These are phyloP conservation scores for Paragyromitra xinjiangensis DNA, from an alignment of 495 filamentous ascomycete species.

Conservation along the genomic window DNA sequence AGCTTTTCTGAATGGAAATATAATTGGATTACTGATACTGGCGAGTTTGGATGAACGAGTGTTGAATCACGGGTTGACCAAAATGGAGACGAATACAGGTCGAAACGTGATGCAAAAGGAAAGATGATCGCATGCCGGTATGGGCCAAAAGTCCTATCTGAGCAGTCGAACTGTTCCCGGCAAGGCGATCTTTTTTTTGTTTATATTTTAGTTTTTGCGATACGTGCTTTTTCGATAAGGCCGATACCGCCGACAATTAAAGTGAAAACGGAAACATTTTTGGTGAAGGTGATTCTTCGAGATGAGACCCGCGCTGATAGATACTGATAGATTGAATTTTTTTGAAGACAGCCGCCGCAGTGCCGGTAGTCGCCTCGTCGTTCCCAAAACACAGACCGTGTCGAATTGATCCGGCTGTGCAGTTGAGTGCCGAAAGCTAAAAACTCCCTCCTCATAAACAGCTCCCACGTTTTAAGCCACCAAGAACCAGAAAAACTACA, in stretches of 20 bases:
- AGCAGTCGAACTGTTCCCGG: conserved; percentile 35
- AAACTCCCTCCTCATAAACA: conserved; percentile 47
- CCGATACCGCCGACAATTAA: conserved; percentile 48
- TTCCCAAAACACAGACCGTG: conserved; percentile 47
- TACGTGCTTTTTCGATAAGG: conserved; percentile 48
- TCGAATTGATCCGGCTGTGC: conserved; percentile 50
- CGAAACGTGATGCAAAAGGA: conserved; percentile 34
- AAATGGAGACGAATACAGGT: conserved; percentile 38
- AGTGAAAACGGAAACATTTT: conserved; percentile 47
- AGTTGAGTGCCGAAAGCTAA: conserved; percentile 53
- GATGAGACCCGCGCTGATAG: conserved; percentile 41
- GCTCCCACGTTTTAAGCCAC: conserved; percentile 49
- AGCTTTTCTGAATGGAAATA: conserved; percentile 11
- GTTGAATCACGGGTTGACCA: conserved; percentile 47
- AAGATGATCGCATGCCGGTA: conserved; percentile 33
- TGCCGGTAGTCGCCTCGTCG: conserved; percentile 52
- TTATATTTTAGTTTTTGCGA: conserved; percentile 45
- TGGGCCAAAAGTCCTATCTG: conserved; percentile 25
- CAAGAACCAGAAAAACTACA: conserved; percentile 49
- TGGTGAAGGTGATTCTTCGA: conserved; percentile 43
- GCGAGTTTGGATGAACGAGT: conserved; percentile 29
- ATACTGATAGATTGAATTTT: conserved; percentile 52
- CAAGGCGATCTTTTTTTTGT: conserved; percentile 35
- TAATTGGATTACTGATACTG: conserved; percentile 26
- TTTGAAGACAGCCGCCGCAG: conserved; percentile 49